Conservation (phyloP, 345 rosid genomes). For the Barbarea vulgaris region DNA sequence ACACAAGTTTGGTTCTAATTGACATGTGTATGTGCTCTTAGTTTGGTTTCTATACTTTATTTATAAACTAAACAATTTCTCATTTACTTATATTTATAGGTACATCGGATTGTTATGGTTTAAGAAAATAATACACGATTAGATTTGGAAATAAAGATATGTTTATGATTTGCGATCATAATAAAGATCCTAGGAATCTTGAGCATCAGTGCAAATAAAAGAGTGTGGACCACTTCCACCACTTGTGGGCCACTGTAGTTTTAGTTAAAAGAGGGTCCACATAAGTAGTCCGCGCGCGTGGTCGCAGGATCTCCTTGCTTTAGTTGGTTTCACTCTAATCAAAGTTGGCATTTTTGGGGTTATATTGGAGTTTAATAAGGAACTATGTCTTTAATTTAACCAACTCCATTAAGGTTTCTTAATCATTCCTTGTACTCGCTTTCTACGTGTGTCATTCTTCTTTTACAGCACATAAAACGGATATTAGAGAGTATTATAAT, state of each 20-base stretch:
- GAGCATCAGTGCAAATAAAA: conserved; percentile 33
- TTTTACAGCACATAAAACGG: conserved; percentile 34
- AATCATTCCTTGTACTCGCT: conserved; percentile 34
- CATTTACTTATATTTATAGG: neutral
- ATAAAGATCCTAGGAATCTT: conserved; percentile 38
- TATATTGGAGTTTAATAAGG: conserved; percentile 7
- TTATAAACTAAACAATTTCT: neutral
- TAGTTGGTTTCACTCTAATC: conserved; percentile 30
- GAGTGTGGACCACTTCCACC: conserved; percentile 20
- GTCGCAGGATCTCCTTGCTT: conserved; percentile 36
- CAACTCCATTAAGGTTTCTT: conserved; percentile 36
- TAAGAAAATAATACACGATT: neutral
- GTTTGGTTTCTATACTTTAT: neutral
- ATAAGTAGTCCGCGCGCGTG: conserved; percentile 37
- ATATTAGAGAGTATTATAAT: neutral
- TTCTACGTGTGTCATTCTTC: conserved; percentile 32
- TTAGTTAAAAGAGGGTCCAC: conserved; percentile 31
- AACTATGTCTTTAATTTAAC: conserved; percentile 18
- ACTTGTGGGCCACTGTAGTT: conserved; percentile 29
- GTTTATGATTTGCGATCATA: conserved; percentile 25
- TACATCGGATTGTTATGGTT: neutral
- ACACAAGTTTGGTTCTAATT: neutral
- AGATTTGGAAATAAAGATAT: conserved; percentile 13
- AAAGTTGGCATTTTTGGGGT: conserved; percentile 13
- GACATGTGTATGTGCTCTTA: neutral